A percentile compares a stretch with the other conserved stretches of the same genome.
phyloP scores from a whole-genome alignment of 2,329 filamentous ascomycete genomes.

The Aspergillus sp. region DNA sequence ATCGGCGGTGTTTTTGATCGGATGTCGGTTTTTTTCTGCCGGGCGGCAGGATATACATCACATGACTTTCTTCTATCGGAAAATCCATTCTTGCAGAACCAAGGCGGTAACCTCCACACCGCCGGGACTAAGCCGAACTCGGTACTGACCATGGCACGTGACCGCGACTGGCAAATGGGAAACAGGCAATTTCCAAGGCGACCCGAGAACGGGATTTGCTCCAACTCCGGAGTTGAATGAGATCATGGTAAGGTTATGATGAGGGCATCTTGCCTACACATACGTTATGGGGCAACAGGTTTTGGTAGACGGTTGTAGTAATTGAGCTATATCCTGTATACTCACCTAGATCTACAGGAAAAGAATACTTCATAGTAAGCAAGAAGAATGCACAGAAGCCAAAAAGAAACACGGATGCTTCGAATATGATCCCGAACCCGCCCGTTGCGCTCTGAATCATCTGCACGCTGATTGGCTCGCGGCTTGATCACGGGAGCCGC shows the following conservation, averaged over 20 bases:
- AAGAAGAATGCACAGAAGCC: constrained; percentile 3
- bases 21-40: constrained; percentile 2
- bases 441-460: constrained; percentile 31
- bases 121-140: neutral
- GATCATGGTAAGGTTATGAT: neutral
- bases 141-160: neutral
- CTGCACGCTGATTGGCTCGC: constrained; percentile 26
- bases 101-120: neutral
- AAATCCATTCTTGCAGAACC: neutral
- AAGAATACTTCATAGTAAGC: neutral
- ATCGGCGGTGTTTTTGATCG: neutral
- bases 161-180: neutral
- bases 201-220: neutral
- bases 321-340: too few relatives aligned
- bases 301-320: too few relatives aligned
- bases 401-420: constrained; percentile 4
- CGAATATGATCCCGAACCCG: constrained; percentile 22
- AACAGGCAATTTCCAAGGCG: neutral
- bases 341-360: too few relatives aligned
- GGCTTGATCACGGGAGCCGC: constrained; percentile 27
- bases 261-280: constrained; percentile 1
- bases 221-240: too few relatives aligned
- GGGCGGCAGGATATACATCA: neutral
- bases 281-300: too few relatives aligned
- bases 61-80: neutral